Percentiles rank a stretch among this genome's conserved stretches.
Conservation (phyloP, 2,329 filamentous ascomycete species). For the Zymoseptoria tritici region DNA sequence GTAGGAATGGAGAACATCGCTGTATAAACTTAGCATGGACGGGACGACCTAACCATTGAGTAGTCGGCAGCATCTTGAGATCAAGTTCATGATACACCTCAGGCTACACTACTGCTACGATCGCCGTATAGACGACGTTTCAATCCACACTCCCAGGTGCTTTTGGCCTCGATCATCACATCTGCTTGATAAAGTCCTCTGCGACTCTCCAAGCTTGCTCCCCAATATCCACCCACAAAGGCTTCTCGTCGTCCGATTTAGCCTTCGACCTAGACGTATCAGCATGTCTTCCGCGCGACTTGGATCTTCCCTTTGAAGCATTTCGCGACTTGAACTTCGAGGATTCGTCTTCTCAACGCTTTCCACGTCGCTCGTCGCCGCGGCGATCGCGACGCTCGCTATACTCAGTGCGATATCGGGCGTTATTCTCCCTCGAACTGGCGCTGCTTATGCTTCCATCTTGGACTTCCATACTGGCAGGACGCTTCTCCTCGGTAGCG, state of each 20-base stretch:
- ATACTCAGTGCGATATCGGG: background rate
- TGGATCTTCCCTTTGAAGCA: background rate
- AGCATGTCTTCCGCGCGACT: background rate
- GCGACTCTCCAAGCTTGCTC: background rate
- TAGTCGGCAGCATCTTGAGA: background rate
- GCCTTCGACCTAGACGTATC: background rate
- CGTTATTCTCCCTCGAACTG: background rate
- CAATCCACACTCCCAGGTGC: background rate
- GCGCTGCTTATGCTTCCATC: slow-evolving; percentile 10
- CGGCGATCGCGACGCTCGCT: background rate
- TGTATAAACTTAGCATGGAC: background rate
- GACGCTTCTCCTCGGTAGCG: slow-evolving; percentile 9
- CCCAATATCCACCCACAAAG: background rate
- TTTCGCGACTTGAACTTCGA: background rate
- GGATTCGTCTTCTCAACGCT: background rate
- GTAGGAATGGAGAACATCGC: background rate
- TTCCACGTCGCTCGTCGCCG: background rate
- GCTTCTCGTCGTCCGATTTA: background rate
- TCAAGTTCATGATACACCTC: background rate
- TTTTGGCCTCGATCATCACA: background rate
- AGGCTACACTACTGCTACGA: background rate
- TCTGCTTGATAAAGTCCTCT: background rate
- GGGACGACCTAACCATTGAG: background rate
- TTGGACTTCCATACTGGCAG: slow-evolving; percentile 11
- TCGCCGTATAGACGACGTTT: background rate